These are phyloP conservation scores for Trypanosoma platydactyli DNA, from an alignment of 208 protist genomes.

Conservation along the genomic window DNA sequence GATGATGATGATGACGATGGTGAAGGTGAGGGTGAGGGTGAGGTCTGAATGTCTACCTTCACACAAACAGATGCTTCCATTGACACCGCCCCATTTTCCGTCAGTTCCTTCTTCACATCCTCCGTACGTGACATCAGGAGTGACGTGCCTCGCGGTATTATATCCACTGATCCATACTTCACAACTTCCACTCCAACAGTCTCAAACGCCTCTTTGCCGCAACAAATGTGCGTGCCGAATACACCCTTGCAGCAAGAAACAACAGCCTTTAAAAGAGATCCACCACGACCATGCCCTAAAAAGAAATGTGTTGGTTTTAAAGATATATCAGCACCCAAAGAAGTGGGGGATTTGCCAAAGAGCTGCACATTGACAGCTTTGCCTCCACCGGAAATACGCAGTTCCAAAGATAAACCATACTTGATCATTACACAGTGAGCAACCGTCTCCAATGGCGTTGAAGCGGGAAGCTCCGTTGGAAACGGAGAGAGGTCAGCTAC, in stretches of 20 bases:
- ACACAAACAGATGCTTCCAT: constrained; percentile 16
- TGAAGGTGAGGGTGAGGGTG: no score
- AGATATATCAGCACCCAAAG: neutral
- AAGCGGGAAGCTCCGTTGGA: constrained; percentile 12
- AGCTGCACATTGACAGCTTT: constrained; percentile 27
- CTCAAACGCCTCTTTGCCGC: constrained; percentile 22
- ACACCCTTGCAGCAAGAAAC: constrained; percentile 35
- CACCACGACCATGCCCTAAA: constrained; percentile 30
- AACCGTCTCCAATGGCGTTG: constrained; percentile 26
- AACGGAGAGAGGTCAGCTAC: constrained; percentile 1
- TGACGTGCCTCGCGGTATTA: neutral
- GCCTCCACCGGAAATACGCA: constrained; percentile 24
- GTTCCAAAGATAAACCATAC: constrained; percentile 23
- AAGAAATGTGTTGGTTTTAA: constrained; percentile 12
- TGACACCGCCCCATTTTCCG: constrained; percentile 24
- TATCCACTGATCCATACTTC: constrained; percentile 7
- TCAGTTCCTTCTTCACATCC: constrained; percentile 25
- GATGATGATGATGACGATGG: no score
- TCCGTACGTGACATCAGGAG: constrained; percentile 18
- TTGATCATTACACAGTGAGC: constrained; percentile 34
- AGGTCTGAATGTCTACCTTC: constrained; percentile 17
- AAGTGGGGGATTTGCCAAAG: constrained; percentile 14
- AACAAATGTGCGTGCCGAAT: constrained; percentile 42
- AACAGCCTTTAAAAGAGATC: constrained; percentile 29
- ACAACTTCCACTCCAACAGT: constrained; percentile 9